A percentile compares a stretch with the other conserved stretches of the same genome.
Conservation (phyloP, 2,329 filamentous ascomycete species). For the Paramyrothecium sp. region DNA sequence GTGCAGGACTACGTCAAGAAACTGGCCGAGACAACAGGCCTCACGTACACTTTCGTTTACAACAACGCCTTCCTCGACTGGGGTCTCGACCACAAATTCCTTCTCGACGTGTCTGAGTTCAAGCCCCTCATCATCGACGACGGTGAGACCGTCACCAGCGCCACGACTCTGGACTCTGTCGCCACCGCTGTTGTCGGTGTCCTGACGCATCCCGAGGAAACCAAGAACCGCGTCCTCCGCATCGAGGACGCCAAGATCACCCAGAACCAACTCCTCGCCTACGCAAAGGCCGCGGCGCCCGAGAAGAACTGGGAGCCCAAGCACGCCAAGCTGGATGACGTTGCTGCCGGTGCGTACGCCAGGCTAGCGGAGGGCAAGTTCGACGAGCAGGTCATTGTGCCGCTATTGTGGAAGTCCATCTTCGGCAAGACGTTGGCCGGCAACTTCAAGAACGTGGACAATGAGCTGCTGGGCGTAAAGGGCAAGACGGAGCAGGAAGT, state of each 20-base stretch:
- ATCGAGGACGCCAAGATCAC: slow-evolving; percentile 42
- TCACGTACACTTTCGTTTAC: slow-evolving; percentile 56
- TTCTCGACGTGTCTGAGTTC: slow-evolving; percentile 38
- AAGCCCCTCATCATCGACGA: slow-evolving; percentile 45
- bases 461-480: slow-evolving; percentile 44
- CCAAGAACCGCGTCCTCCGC: slow-evolving; percentile 48
- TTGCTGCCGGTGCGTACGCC: slow-evolving; percentile 22
- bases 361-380: slow-evolving; percentile 26
- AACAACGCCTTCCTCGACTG: slow-evolving; percentile 61
- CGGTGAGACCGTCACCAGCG: slow-evolving; percentile 45
- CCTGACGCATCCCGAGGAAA: slow-evolving; percentile 47
- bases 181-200: slow-evolving; percentile 48
- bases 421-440: slow-evolving; percentile 21
- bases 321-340: slow-evolving; percentile 25
- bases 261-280: slow-evolving; percentile 42
- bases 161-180: slow-evolving; percentile 45
- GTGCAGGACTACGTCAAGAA: slow-evolving; percentile 37
- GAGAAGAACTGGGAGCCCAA: slow-evolving; percentile 45
- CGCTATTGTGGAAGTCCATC: slow-evolving; percentile 25
- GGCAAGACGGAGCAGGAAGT: slow-evolving; percentile 37
- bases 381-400: slow-evolving; percentile 24
- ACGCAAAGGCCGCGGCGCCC: slow-evolving; percentile 47
- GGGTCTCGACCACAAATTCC: slow-evolving; percentile 40
- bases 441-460: slow-evolving; percentile 35
- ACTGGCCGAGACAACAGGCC: slow-evolving; percentile 32